Base-by-base conservation (phyloP, 768 basidiomycete genomes). In the Trametes coccinea region DNA sequence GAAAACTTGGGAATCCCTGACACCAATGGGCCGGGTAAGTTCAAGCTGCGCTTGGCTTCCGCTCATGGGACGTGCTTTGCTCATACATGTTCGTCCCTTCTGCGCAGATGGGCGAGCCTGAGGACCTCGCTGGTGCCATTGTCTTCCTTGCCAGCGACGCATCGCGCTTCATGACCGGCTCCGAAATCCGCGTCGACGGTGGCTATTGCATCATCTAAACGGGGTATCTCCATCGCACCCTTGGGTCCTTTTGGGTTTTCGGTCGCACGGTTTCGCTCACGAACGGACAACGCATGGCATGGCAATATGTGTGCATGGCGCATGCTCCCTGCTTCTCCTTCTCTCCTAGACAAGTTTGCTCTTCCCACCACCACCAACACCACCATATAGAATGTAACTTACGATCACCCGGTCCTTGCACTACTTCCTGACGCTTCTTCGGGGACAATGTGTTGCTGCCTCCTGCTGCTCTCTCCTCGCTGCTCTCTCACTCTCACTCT, bases 71-170 rank as follows among this genome's bases (percentile, higher is more conserved):
- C 4, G 22, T 22, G n/a, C n/a, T 46, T 10, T 51, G 30, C 11
- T 29, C 16, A 48, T 47, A 48, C 45, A 34, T 37, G 6, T 48
- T 5, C 44, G 40, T 30, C 27, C 39, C 37, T 9, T 56, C 56
- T 17, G 14, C 37, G 27, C 63, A 91, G 90, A 86, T 98, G 83
- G 95, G 93, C 52, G 88, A 95, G 62, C 95, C 95, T 9, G 92
- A 95, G 65, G 96, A 98, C 70, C 79, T 96, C 62, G 85, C 93
- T 65, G 91, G 91, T 16, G 93, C 95, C 29, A 82, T 96, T 67
- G 90, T 98, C 58, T 96, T 90, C 74, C 82, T 98, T 16, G 87
- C 89, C 7, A 93, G 91, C 64, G 95, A 97, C 73, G 93, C 94
- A 5, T 91, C 90, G 53, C 84, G 82, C 58, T 98, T 95, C 74